Evolutionary conservation across 345 rosid genomes (phyloP).

Genomic region (Boechera divaricarpa): DNA sequence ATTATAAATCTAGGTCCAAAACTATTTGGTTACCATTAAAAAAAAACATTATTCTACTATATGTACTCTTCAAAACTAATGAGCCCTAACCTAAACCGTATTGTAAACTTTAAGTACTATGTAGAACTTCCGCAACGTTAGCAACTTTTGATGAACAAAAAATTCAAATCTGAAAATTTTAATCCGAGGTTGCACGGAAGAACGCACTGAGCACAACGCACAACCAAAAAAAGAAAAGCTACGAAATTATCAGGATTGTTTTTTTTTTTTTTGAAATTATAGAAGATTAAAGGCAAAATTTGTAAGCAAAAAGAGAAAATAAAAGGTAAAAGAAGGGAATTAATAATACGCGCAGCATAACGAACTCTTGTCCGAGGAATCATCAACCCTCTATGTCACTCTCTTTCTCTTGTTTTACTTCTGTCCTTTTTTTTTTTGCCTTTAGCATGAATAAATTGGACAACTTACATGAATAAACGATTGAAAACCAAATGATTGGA

Average conservation of each 20-base stretch:
- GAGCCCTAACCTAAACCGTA: background rate
- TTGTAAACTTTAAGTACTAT: too few relatives aligned
- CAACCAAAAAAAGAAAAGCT: background rate
- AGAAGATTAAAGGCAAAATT: background rate
- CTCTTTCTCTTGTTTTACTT: background rate
- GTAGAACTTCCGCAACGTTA: too few relatives aligned
- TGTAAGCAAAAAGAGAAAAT: background rate
- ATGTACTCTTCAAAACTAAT: too few relatives aligned
- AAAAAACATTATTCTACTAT: too few relatives aligned
- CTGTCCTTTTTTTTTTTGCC: background rate
- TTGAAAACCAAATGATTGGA: background rate
- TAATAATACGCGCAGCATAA: background rate
- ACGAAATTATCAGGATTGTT: background rate
- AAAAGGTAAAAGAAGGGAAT: background rate
- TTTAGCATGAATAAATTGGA: background rate
- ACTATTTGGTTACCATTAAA: too few relatives aligned
- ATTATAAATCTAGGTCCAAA: too few relatives aligned
- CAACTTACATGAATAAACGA: background rate
- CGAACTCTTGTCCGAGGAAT: constrained; percentile 11
- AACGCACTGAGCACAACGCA: background rate
- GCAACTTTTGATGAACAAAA: background rate
- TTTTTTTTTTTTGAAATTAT: background rate
- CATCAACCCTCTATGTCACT: constrained; percentile 15
- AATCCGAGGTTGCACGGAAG: background rate
- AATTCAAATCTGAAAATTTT: background rate